A percentile compares a stretch with the other conserved stretches of the same genome.
phyloP scores from a whole-genome alignment of 371 early-diverging fungal species.

The Mitosporidium daphniae region DNA sequence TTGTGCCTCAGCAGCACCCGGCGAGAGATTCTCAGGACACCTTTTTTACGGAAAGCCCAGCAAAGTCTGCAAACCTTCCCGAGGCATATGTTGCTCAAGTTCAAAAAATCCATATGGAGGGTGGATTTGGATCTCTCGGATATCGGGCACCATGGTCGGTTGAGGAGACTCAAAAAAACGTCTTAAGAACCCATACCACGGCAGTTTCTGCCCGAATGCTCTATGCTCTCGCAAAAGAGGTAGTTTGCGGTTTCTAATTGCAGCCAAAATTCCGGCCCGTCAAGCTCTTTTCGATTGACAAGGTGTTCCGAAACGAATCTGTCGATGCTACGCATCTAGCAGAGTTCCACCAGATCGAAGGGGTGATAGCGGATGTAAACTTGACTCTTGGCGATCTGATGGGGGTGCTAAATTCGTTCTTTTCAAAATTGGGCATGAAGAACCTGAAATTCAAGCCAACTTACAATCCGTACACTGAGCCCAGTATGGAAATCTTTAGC shows the following conservation, averaged over 20 bases:
- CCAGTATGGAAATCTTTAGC: constrained; percentile 96
- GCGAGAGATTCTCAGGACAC: constrained; percentile 97
- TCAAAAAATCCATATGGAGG: constrained; percentile 54
- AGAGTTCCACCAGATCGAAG: constrained; percentile 99
- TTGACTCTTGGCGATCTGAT: constrained; percentile 83
- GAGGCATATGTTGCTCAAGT: constrained; percentile 56
- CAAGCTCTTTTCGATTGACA: constrained; percentile 96
- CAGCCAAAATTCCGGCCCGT: constrained; percentile 35
- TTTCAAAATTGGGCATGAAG: constrained; percentile 72
- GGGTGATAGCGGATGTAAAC: constrained; percentile 78
- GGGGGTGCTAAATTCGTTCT: constrained; percentile 81
- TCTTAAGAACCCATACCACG: constrained; percentile 96
- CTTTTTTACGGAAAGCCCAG: constrained; percentile 45
- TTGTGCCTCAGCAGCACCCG: constrained; percentile 98
- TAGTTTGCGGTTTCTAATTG: constrained; percentile 5
- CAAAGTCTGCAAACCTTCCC: constrained; percentile 27
- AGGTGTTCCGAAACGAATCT: constrained; percentile 95
- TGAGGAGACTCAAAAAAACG: constrained; percentile 66
- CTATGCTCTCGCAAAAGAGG: constrained; percentile 49
- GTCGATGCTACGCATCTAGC: constrained; percentile 98
- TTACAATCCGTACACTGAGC: constrained; percentile 99
- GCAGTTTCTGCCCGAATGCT: constrained; percentile 72
- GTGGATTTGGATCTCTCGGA: constrained; percentile 86
- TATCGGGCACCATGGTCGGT: constrained; percentile 63
- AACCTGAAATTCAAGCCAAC: constrained; percentile 97